Evolutionary conservation across 1,284 basidiomycete species (phyloP), one percentile per base, ranked within the genome.

Genomic region (Leccinum solheimii): DNA sequence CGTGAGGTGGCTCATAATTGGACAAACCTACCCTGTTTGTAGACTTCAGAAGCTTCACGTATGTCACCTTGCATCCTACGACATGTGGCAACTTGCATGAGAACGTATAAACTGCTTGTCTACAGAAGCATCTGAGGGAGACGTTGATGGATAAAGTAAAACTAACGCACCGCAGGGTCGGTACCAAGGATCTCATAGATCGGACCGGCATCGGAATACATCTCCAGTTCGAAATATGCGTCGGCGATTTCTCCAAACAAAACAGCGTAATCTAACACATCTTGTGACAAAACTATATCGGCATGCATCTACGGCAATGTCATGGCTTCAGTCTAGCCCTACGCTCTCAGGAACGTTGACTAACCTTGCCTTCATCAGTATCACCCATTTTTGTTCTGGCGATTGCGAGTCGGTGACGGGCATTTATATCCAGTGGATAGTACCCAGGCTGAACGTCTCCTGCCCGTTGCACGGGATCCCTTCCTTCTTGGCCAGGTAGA

Each of bases 181-280:
- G 57, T 51, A 52, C 58, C 67, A 53, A 68, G 66, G 11, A 49
- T 69, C 57, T 69, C 67, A 21, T 69, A 68, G 3, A 66, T 66
- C 9, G 57, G 66, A 45, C 60, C 40, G 2, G 67, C 67, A 16
- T 63, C 61, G 6, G 59, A 62, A 58, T 67, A 68, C 76, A 91
- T 77, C 64, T 86, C 85, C 9, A 83, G 78, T 55, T 93, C 89
- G 71, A 91, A 90, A 71, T 91, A 91, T 0, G 91, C 90, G 64
- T 95, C 91, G 0, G 91, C 94, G 23, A 96, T 87, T 69, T 96
- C 93, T 1, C 80, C 82, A 72, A 94, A 95, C 2, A 95, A 77
- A 1, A 88, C 83, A 0, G 88, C 86, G 67, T 94, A 94, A 65
- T 94, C 87, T 3, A 85, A 71, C 0, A 90, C 80, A 62, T 95